Base-by-base conservation (phyloP, 2,329 filamentous ascomycete genomes). In the Orbilia quercus region DNA sequence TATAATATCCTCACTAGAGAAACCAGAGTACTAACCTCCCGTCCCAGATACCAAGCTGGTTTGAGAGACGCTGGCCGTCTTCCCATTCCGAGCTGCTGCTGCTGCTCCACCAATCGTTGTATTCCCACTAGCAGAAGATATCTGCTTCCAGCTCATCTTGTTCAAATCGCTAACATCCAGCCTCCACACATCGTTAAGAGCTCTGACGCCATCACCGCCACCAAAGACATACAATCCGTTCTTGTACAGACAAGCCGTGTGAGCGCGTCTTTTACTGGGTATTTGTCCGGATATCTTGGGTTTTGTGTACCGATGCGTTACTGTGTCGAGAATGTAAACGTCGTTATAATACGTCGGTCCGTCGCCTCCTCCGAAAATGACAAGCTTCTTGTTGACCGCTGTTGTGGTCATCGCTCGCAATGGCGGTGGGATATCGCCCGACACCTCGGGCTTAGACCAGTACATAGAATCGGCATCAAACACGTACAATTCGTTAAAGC, bases 141-240 rank as follows among this genome's bases (percentile, higher is more conserved):
- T 83, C 55, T 89, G 81, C 78, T 86, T 86, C 88, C 88, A 90
- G 64, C 85, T 86, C 87, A 90, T 89, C 79, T 78, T 78, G 48
- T 81, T 84, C 58, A 85, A 82, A 78, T 90, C 88, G 75, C 84
- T 84, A 36, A 90, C 88, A 77, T 90, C 88, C 14, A 90, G 83
- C n/a, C 88, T 83, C 88, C 88, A 90, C 18, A 90, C 87, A 77
- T 90, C 88, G 78, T 90, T 90, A 65, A 90, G 82, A 3, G 88
- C 88, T 50, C 87, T 83, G n/a, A 89, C 86, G 47, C 88, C 88
- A 78, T 90, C 88, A 42, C 88, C 88, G 51, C 88, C 88, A 28
- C 88, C 88, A 78, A 90, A 90, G n/a, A 90, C 82, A 78, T 90
- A 90, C 75, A 90, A 87, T 25, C 88, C 88, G 76, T 87, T 89